Evolutionary conservation across 495 filamentous ascomycete species (phyloP).

Genomic region (Neurospora sp.): DNA sequence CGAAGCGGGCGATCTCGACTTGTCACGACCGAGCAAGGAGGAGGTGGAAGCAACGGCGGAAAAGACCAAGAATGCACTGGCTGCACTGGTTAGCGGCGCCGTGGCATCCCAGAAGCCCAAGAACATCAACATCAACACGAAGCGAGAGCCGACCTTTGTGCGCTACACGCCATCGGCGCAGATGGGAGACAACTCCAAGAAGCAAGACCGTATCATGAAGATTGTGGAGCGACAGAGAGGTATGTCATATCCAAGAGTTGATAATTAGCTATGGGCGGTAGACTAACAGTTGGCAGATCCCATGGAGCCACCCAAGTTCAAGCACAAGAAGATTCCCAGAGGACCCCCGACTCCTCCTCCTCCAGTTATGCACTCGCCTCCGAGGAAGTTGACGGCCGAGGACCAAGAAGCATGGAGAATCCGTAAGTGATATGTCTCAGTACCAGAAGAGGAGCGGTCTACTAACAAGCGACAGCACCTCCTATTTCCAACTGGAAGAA

Average conservation of each 20-base stretch:
- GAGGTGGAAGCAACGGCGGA: constrained; percentile 74
- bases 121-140: constrained; percentile 67
- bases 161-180: constrained; percentile 92
- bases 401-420: constrained; percentile 98
- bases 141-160: constrained; percentile 85
- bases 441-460: not conserved
- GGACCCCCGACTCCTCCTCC: constrained; percentile 89
- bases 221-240: constrained; percentile 81
- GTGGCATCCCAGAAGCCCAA: constrained; percentile 92
- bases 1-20: constrained; percentile 85
- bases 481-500: constrained; percentile 99
- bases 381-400: constrained; percentile 88
- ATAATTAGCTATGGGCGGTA: not conserved
- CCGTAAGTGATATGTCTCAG: constrained; percentile 5
- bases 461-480: constrained; percentile 38
- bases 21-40: constrained; percentile 78
- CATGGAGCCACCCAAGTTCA: constrained; percentile 97
- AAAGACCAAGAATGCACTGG: constrained; percentile 77
- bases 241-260: constrained; percentile 3
- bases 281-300: constrained; percentile 47
- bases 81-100: constrained; percentile 71
- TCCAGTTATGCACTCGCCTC: constrained; percentile 91
- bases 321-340: constrained; percentile 95
- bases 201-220: constrained; percentile 96
- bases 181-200: constrained; percentile 83